Conservation (phyloP, 2,329 filamentous ascomycete genomes). For the Xylaria sp. region DNA sequence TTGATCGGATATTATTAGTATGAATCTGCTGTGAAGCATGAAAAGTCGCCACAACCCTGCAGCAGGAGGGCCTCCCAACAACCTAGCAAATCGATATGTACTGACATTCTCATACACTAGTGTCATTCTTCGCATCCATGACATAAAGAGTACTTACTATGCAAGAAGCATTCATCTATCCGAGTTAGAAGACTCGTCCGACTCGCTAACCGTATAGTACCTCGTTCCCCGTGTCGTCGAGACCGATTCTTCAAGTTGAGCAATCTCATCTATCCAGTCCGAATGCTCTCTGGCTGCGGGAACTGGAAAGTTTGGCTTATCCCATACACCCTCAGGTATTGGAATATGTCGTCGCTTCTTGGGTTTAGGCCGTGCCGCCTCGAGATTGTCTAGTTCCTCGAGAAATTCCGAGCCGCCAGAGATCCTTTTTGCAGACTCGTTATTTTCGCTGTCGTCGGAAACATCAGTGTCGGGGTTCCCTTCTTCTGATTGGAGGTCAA, state of each 20-base stretch:
- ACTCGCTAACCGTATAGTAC: slow-evolving; percentile 33
- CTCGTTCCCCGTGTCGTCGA: slow-evolving; percentile 32
- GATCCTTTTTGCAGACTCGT: background rate
- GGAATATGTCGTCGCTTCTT: background rate
- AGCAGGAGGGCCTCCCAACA: background rate
- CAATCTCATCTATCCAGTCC: slow-evolving; percentile 39
- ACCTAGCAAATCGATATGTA: background rate
- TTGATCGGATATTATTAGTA: background rate
- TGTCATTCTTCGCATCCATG: background rate
- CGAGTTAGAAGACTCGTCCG: background rate
- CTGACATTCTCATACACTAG: background rate
- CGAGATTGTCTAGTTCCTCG: slow-evolving; percentile 32
- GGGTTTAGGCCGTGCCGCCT: slow-evolving; percentile 26
- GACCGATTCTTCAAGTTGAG: slow-evolving; percentile 33
- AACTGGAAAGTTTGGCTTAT: background rate
- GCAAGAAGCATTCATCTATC: background rate
- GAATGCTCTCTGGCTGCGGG: slow-evolving; percentile 1
- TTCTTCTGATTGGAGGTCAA: slow-evolving; percentile 1
- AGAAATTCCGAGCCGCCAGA: slow-evolving; percentile 28
- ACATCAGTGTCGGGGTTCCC: background rate
- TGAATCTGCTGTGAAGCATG: background rate
- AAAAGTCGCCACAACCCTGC: background rate
- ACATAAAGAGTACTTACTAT: background rate
- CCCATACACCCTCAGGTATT: slow-evolving; percentile 26
- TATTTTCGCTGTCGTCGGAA: background rate